Evolutionary conservation across 805 yeast genomes (phyloP).

Genomic region (Monosporozyma unispora): DNA sequence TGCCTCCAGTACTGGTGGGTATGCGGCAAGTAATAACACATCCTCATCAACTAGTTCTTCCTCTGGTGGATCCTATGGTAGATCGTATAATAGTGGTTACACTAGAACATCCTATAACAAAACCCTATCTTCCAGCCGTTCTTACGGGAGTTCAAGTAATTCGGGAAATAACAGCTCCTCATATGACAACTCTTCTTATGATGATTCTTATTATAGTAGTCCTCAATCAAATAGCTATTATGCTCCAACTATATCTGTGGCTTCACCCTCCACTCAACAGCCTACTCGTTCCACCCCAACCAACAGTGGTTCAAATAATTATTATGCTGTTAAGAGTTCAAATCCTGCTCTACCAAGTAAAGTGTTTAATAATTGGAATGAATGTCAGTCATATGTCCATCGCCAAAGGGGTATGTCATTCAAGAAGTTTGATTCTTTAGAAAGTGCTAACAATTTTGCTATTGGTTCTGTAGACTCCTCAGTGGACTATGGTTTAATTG

Average conservation of each 20-base stretch:
- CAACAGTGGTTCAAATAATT: slow-evolving; percentile 4
- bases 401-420: slow-evolving; percentile 33
- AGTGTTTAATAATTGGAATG: slow-evolving; percentile 28
- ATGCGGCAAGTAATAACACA: neutral
- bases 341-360: slow-evolving; percentile 19
- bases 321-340: slow-evolving; percentile 30
- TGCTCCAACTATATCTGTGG: neutral
- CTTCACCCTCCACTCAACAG: too few relatives aligned
- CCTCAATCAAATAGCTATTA: too few relatives aligned
- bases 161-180: neutral
- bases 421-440: slow-evolving; percentile 33
- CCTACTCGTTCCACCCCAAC: neutral
- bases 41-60: neutral
- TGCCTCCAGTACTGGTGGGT: slow-evolving; percentile 8
- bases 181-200: neutral
- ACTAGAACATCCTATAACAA: neutral
- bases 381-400: slow-evolving; percentile 25
- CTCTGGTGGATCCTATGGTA: neutral
- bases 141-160: neutral
- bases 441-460: slow-evolving; percentile 30
- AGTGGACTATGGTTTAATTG: slow-evolving; percentile 18
- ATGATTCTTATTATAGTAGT: too few relatives aligned
- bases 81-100: neutral
- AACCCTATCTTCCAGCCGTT: neutral
- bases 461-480: slow-evolving; percentile 10